Evolutionary conservation across 1,139 yeast species (phyloP).

Genomic region (Debaryomyces subglobosus): DNA sequence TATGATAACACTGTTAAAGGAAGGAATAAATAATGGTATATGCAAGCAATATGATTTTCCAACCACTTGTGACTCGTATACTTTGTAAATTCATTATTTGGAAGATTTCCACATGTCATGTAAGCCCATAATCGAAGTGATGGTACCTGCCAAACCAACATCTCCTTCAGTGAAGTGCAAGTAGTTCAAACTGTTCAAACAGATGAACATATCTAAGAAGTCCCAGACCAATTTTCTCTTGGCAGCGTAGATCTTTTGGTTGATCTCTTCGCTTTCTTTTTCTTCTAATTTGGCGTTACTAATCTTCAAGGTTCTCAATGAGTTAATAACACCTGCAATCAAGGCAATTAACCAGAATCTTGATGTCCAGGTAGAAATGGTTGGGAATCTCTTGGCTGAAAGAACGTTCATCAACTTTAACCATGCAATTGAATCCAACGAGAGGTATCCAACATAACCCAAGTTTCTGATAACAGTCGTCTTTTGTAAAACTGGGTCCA

Average conservation of each 20-base stretch:
- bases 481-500: slow-evolving; percentile 62
- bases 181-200: slow-evolving; percentile 66
- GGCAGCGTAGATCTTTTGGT: slow-evolving; percentile 44
- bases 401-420: slow-evolving; percentile 55
- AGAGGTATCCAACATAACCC: slow-evolving; percentile 73
- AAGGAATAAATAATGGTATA: not conserved
- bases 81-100: slow-evolving; percentile 14
- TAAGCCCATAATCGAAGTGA: slow-evolving; percentile 80
- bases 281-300: slow-evolving; percentile 32
- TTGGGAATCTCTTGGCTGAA: slow-evolving; percentile 37
- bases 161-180: slow-evolving; percentile 75
- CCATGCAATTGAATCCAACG: slow-evolving; percentile 75
- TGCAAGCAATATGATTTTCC: not conserved
- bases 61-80: not conserved
- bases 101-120: slow-evolving; percentile 65
- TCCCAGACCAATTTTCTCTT: slow-evolving; percentile 79
- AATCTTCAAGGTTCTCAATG: slow-evolving; percentile 45
- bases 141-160: slow-evolving; percentile 82
- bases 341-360: slow-evolving; percentile 83
- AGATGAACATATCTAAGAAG: slow-evolving; percentile 73
- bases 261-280: slow-evolving; percentile 34
- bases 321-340: slow-evolving; percentile 61
- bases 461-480: slow-evolving; percentile 69
- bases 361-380: slow-evolving; percentile 48
- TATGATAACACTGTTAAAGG: not conserved